Conservation (phyloP, 441 rosid species). For the Sinapis alba region DNA sequence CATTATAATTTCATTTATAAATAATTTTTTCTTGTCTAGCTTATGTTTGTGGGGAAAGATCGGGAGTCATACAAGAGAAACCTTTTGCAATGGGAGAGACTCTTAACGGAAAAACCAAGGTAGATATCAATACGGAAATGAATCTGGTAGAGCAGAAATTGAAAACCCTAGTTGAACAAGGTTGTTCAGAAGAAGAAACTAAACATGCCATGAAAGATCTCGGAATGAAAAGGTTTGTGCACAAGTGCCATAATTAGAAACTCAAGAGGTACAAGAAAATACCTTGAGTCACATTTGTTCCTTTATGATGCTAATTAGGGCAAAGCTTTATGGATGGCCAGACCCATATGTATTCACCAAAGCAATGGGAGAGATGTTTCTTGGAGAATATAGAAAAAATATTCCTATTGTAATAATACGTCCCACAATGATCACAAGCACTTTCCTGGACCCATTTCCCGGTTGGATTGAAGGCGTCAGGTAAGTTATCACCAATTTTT, state of each 20-base stretch:
- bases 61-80: conserved; percentile 56
- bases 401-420: conserved; percentile 46
- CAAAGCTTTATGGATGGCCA: conserved; percentile 56
- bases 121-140: conserved; percentile 59
- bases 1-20: too few relatives aligned
- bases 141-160: conserved; percentile 46
- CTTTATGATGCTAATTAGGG: conserved; percentile 38
- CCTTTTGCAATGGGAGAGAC: conserved; percentile 54
- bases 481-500: too few relatives aligned
- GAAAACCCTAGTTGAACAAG: conserved; percentile 44
- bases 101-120: conserved; percentile 53
- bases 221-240: not conserved
- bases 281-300: not conserved
- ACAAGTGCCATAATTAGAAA: not conserved
- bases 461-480: conserved; percentile 63
- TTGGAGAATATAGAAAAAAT: conserved; percentile 39
- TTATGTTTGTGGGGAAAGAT: conserved; percentile 69
- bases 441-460: conserved; percentile 52
- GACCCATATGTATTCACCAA: conserved; percentile 59
- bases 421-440: conserved; percentile 53
- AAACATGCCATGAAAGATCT: conserved; percentile 14
- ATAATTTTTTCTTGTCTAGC: not conserved
- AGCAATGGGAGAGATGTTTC: conserved; percentile 56
- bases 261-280: not conserved
- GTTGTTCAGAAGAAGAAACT: conserved; percentile 37